Evolutionary conservation across 108 stramenopile genomes (phyloP), one percentile per base, ranked within the genome.

Genomic region (Pseudonitzschia delicatissima): DNA sequence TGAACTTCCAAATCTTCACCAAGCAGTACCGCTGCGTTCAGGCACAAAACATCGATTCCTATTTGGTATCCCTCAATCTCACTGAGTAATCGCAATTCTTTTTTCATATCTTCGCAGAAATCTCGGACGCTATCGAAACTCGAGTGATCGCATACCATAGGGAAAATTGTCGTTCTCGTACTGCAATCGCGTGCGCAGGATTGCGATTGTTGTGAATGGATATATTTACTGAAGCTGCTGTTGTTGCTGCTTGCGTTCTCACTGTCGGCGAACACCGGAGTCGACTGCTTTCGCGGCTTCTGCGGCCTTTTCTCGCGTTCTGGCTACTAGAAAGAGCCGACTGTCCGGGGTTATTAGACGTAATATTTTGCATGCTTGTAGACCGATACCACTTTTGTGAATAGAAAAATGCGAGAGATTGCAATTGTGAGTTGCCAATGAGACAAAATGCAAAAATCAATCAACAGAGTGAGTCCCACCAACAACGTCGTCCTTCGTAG

Each of bases 1-100:
- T 66, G 49, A 21, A 59, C 39, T 13, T 26, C 25, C 4, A 80
- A 21, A 32, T 55, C 66, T 33, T 73, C 72, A 2, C 76, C 47
- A 3, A 59, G 35, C 25, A 78, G 18, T 20, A 83, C 61, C 5
- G 82, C 87, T 21, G 87, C 87, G 62, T 88, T 88, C 62, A 85
- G 69, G 42, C 85, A 69, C 29, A 88, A 71, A 20, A 81, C 77
- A 57, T 85, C 87, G 32, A 85, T 72, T 31, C 76, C 76, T n/a
- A 35, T 67, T 7, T 31, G 17, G 1, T 47, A 27, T 31, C 45
- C 48, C 28, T 42, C 58, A 1, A 25, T 35, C 20, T 64, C 52
- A 27, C 60, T 55, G 15, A 58, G 15, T 32, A 36, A 33, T 21
- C 57, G 13, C 55, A 76, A 53, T 15, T 76, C 25, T 7, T 53